Percentiles rank a stretch among this genome's conserved stretches.
Conservation (phyloP, 2,329 filamentous ascomycete genomes). For the Aspergillus pseudonomiae region DNA sequence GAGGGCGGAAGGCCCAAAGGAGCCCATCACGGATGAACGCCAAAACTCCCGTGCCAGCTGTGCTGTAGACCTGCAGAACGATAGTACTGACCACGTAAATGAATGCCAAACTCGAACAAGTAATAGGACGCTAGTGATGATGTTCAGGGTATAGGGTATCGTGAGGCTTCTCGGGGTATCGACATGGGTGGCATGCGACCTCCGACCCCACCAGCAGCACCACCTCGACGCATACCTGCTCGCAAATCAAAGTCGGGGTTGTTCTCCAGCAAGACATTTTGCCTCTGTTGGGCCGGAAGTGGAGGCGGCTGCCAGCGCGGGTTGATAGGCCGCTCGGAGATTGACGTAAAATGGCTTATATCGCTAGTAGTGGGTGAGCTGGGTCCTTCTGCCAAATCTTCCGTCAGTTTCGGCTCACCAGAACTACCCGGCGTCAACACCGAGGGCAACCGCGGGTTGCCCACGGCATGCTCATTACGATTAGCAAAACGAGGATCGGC, state of each 20-base stretch:
- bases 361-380: constrained; percentile 79
- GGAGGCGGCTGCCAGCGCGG: constrained; percentile 71
- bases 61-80: not conserved
- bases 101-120: not conserved
- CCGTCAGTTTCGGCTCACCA: constrained; percentile 43
- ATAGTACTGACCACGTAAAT: constrained; percentile 3
- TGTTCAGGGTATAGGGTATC: constrained; percentile 31
- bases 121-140: constrained; percentile 2
- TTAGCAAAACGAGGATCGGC: constrained; percentile 81
- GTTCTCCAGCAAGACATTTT: constrained; percentile 73
- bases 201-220: constrained; percentile 21
- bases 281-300: constrained; percentile 54
- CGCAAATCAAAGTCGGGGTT: constrained; percentile 87
- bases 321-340: constrained; percentile 86
- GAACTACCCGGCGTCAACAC: constrained; percentile 42
- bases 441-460: constrained; percentile 34
- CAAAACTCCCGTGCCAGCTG: constrained; percentile 4
- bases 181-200: constrained; percentile 32
- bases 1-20: not conserved
- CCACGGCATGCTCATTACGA: constrained; percentile 32
- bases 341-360: constrained; percentile 82
- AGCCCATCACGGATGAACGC: not conserved
- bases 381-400: constrained; percentile 62
- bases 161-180: constrained; percentile 20
- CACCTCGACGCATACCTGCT: constrained; percentile 28